These are phyloP conservation scores for Inonotus obliquus DNA, from an alignment of 1,284 basidiomycete species.

Conservation along the genomic window DNA sequence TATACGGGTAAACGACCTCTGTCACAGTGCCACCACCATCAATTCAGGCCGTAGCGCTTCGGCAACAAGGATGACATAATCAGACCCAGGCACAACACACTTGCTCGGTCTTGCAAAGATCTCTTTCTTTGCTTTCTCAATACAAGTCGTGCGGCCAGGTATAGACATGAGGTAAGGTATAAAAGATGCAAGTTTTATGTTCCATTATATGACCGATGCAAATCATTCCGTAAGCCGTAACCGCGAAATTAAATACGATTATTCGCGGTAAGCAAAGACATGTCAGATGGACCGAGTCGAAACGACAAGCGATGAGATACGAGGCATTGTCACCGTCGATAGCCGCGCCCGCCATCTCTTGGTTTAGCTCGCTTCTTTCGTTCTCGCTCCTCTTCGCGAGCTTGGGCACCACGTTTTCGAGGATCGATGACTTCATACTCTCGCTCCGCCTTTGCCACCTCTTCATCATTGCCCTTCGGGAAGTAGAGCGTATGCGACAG, in stretches of 20 bases:
- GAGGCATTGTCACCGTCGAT: conserved; percentile 10
- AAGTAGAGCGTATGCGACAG: conserved; percentile 74
- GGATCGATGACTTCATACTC: conserved; percentile 91
- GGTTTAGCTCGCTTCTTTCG: conserved; percentile 44
- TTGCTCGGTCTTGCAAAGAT: too few species aligned
- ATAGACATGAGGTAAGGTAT: too few species aligned
- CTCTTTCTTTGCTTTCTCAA: too few species aligned
- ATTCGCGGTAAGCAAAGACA: background rate
- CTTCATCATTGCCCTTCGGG: conserved; percentile 72
- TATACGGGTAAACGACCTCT: background rate
- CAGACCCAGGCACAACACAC: background rate
- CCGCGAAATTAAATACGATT: background rate
- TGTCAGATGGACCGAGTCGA: background rate
- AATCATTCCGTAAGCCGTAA: background rate
- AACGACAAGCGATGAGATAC: background rate
- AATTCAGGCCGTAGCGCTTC: background rate
- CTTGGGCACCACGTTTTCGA: conserved; percentile 59
- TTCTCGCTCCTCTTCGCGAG: conserved; percentile 70
- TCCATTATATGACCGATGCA: too few species aligned
- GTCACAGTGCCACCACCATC: background rate
- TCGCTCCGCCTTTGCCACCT: conserved; percentile 75
- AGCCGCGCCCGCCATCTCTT: conserved; percentile 22
- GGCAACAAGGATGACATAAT: background rate
- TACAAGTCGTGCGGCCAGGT: too few species aligned
- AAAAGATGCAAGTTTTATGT: too few species aligned